phyloP scores from a whole-genome alignment of 257 asterid species.

The Lycium barbarum region DNA sequence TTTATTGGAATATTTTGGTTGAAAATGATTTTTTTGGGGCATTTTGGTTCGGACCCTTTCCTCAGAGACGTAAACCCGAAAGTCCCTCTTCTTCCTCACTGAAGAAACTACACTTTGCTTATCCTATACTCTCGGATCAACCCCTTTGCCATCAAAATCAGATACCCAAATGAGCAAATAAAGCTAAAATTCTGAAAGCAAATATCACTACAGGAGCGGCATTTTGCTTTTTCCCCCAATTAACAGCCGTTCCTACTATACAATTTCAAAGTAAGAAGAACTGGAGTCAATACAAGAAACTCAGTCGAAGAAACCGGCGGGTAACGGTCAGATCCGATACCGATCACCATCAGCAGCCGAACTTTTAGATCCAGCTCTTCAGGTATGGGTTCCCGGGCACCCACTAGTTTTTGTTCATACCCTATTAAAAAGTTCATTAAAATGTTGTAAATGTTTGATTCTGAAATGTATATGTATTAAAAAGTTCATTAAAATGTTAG shows the following conservation, averaged over 20 bases:
- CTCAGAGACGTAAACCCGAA: not conserved
- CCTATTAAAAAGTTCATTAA: too few relatives aligned
- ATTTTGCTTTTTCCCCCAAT: not conserved
- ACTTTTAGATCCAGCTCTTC: slow-evolving; percentile 36
- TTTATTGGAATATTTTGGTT: too few relatives aligned
- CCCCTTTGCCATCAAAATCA: not conserved
- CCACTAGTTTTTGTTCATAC: too few relatives aligned
- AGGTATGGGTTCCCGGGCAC: too few relatives aligned
- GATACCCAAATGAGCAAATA: not conserved
- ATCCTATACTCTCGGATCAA: slow-evolving; percentile 4
- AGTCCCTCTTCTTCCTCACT: not conserved
- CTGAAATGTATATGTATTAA: too few relatives aligned
- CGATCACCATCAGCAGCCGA: slow-evolving; percentile 97
- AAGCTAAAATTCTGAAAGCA: not conserved
- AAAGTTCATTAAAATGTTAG: too few relatives aligned
- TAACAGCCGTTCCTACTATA: slow-evolving; percentile 11
- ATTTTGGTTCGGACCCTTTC: too few relatives aligned
- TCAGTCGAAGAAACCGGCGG: slow-evolving; percentile 63
- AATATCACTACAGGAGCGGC: not conserved
- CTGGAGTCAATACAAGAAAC: slow-evolving; percentile 61
- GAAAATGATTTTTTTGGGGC: too few relatives aligned
- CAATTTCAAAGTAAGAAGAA: not conserved
- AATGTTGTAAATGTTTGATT: too few relatives aligned
- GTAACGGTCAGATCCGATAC: slow-evolving; percentile 92
- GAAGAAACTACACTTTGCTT: slow-evolving; percentile 24